Percentiles rank a stretch among this genome's conserved stretches.
These are phyloP conservation scores for Phycomyces blakesleeanus DNA, from an alignment of 192 early-diverging fungal species.

Conservation along the genomic window DNA sequence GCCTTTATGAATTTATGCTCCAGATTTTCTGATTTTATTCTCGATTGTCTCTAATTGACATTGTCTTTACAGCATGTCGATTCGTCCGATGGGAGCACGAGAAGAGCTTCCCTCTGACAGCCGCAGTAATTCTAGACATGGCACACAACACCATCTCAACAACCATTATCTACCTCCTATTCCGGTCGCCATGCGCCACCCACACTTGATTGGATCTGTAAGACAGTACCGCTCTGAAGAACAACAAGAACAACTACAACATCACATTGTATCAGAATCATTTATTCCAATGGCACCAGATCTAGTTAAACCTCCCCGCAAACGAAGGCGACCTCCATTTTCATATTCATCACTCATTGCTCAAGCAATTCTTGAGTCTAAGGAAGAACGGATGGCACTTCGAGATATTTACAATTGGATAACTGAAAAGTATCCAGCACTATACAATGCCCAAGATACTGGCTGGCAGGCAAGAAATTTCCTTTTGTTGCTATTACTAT, in stretches of 20 bases:
- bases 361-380: conserved; percentile 68
- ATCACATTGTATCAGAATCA: conserved; percentile 35
- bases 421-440: conserved; percentile 67
- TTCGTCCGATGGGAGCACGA: too few species aligned
- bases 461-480: conserved; percentile 75
- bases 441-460: conserved; percentile 60
- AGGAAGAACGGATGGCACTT: conserved; percentile 64
- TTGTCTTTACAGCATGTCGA: too few species aligned
- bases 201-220: conserved; percentile 17
- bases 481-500: not conserved
- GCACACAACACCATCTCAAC: not conserved
- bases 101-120: too few species aligned
- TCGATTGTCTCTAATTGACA: too few species aligned
- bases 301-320: conserved; percentile 18
- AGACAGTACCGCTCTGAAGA: conserved; percentile 21
- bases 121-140: not conserved
- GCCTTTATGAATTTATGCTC: too few species aligned
- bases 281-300: conserved; percentile 35
- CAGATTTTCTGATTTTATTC: too few species aligned
- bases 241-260: conserved; percentile 27
- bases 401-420: conserved; percentile 89
- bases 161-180: conserved; percentile 22
- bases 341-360: conserved; percentile 82
- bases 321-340: conserved; percentile 57
- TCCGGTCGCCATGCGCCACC: conserved; percentile 33